A percentile compares a stretch with the other conserved stretches of the same genome.
These are phyloP conservation scores for Phytopythium montanum DNA, from an alignment of 352 stramenopile species.

Conservation along the genomic window DNA sequence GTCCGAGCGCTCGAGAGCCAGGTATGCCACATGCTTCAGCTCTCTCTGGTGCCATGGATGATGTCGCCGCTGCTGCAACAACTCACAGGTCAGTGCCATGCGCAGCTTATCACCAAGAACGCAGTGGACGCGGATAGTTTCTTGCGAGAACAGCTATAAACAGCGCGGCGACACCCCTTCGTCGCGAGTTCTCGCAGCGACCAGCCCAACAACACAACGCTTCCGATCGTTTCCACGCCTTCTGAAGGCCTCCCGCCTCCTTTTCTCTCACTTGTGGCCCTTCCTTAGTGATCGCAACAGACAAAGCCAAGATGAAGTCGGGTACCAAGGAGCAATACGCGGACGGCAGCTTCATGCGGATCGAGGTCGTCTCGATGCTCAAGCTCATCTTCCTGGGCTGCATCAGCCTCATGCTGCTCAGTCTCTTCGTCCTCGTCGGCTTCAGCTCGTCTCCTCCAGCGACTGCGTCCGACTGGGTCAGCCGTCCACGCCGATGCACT, in stretches of 20 bases:
- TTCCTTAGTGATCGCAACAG: background rate
- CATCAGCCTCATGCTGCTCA: conserved; percentile 25
- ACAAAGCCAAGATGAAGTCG: conserved; percentile 20
- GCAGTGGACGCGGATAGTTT: background rate
- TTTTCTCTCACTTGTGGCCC: background rate
- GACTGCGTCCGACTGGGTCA: conserved; percentile 46
- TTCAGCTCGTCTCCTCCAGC: conserved; percentile 35
- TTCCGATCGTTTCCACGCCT: background rate
- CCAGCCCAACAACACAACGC: background rate
- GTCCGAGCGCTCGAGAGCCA: conserved; percentile 14
- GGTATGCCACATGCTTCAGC: conserved; percentile 6
- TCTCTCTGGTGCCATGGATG: conserved; percentile 5
- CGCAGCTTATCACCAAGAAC: background rate
- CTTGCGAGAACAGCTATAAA: background rate
- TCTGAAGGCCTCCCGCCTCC: background rate
- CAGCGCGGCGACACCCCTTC: conserved; percentile 1
- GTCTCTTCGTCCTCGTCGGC: conserved; percentile 44
- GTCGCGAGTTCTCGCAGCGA: background rate
- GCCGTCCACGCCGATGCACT: conserved; percentile 40
- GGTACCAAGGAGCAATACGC: conserved; percentile 9
- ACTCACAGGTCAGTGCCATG: background rate
- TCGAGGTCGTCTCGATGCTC: conserved; percentile 58
- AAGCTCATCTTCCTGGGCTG: conserved; percentile 36
- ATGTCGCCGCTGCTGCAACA: background rate
- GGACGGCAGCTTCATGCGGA: conserved; percentile 52